Percentiles rank a stretch among this genome's conserved stretches.
Conservation (phyloP, 805 yeast genomes). For the Isabelozyma pseudorhagii region DNA sequence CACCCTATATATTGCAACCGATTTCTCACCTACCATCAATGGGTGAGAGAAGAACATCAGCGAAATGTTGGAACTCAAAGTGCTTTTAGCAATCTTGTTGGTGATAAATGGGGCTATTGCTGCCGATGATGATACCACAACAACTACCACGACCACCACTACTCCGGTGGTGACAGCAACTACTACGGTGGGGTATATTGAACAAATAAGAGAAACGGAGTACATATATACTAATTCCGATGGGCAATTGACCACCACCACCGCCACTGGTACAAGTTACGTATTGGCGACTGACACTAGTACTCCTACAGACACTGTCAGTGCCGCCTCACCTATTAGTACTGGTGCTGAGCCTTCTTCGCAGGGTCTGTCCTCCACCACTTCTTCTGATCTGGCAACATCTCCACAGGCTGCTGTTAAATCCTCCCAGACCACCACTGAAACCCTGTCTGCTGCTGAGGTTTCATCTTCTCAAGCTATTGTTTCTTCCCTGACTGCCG, state of each 20-base stretch:
- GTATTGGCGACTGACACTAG: not conserved
- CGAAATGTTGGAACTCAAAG: not conserved
- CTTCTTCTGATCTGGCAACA: not conserved
- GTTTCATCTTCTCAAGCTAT: too few relatives aligned
- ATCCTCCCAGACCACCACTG: slow-evolving; percentile 1
- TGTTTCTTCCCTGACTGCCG: too few relatives aligned
- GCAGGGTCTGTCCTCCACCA: not conserved
- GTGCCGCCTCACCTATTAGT: slow-evolving; percentile 1
- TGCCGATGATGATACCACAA: not conserved
- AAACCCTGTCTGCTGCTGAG: slow-evolving; percentile 2
- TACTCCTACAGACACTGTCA: slow-evolving; percentile 4
- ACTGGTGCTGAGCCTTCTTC: slow-evolving; percentile 1
- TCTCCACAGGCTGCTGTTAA: not conserved
- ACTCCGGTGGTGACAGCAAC: slow-evolving; percentile 30
- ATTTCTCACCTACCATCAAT: not conserved
- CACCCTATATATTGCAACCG: not conserved
- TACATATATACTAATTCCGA: slow-evolving; percentile 27
- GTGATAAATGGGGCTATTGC: not conserved
- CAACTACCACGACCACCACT: slow-evolving; percentile 17
- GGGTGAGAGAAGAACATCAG: not conserved
- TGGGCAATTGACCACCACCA: slow-evolving; percentile 28
- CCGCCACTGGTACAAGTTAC: slow-evolving; percentile 13
- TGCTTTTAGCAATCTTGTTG: not conserved
- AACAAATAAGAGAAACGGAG: slow-evolving; percentile 21
- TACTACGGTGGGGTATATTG: slow-evolving; percentile 23